phyloP scores from a whole-genome alignment of 2,329 filamentous ascomycete species.

The Waltergamsia citrina region DNA sequence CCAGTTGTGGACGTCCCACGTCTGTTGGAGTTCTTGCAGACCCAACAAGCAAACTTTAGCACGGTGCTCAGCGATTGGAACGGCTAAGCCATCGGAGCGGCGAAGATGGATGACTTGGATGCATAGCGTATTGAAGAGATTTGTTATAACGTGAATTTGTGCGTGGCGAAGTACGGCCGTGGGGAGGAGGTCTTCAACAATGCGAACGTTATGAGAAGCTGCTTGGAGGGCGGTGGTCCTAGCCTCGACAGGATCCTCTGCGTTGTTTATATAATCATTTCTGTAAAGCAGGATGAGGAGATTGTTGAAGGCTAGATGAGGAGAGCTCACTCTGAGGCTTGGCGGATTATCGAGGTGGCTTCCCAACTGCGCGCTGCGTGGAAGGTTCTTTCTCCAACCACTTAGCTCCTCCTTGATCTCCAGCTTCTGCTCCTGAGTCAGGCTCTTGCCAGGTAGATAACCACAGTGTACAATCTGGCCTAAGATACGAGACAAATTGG shows the following conservation, averaged over 20 bases:
- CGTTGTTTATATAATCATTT: no score
- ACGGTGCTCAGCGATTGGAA: slow-evolving; percentile 35
- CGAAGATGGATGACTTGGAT: slow-evolving; percentile 35
- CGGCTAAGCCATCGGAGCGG: slow-evolving; percentile 21
- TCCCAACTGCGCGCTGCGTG: slow-evolving; percentile 8
- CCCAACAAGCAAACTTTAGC: slow-evolving; percentile 37
- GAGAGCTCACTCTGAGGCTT: slow-evolving; percentile 26
- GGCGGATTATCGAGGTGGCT: slow-evolving; percentile 15
- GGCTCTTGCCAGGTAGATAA: no score
- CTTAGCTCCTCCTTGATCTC: slow-evolving; percentile 21
- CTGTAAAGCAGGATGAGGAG: slow-evolving; percentile 34
- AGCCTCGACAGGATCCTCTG: no score
- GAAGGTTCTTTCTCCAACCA: slow-evolving; percentile 27
- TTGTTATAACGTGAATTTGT: slow-evolving; percentile 36
- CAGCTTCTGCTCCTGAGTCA: no score
- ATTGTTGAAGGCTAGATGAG: slow-evolving; percentile 37
- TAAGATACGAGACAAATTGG: slow-evolving; percentile 14
- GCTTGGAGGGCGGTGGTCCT: no score
- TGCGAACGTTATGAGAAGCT: slow-evolving; percentile 32
- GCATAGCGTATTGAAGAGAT: slow-evolving; percentile 35
- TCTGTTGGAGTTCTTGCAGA: slow-evolving; percentile 35
- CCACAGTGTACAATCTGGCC: slow-evolving; percentile 9
- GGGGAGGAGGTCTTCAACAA: slow-evolving; percentile 36
- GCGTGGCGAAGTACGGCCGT: slow-evolving; percentile 28
- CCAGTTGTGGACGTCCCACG: slow-evolving; percentile 39